Evolutionary conservation across 192 early-diverging fungal species (phyloP).

Genomic region (Coemansia sp.): DNA sequence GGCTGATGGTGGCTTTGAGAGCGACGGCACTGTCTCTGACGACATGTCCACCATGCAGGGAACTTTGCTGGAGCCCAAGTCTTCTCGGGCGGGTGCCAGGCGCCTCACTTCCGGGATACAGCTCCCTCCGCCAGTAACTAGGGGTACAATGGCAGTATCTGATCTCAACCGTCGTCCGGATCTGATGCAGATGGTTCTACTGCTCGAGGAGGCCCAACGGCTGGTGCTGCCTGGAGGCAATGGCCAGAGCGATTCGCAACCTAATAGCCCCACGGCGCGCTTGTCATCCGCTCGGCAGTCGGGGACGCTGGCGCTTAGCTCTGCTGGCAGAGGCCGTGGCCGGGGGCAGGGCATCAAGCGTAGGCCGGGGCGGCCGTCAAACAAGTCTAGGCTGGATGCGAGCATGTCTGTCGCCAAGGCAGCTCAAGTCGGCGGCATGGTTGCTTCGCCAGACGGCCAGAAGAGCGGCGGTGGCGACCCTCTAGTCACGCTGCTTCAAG

Average conservation of each 20-base stretch:
- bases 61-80: not conserved
- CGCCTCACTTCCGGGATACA: not conserved
- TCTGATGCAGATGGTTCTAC: constrained; percentile 43
- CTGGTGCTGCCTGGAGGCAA: constrained; percentile 19
- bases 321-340: constrained; percentile 5
- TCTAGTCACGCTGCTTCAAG: constrained; percentile 16
- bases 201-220: constrained; percentile 50
- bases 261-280: not conserved
- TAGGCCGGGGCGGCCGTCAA: constrained; percentile 13
- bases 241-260: not conserved
- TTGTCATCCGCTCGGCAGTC: not conserved
- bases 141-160: constrained; percentile 24
- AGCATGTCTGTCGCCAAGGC: constrained; percentile 1
- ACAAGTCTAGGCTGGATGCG: not conserved
- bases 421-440: not conserved
- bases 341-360: constrained; percentile 12
- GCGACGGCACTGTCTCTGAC: not conserved
- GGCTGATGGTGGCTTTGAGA: constrained; percentile 8
- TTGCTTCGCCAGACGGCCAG: not conserved
- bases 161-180: constrained; percentile 36
- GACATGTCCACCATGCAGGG: not conserved
- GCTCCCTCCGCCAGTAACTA: not conserved
- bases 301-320: not conserved
- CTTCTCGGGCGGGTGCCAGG: not conserved
- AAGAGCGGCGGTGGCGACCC: not conserved